phyloP scores from a whole-genome alignment of 495 filamentous ascomycete species.

The Daldinia childiae region DNA sequence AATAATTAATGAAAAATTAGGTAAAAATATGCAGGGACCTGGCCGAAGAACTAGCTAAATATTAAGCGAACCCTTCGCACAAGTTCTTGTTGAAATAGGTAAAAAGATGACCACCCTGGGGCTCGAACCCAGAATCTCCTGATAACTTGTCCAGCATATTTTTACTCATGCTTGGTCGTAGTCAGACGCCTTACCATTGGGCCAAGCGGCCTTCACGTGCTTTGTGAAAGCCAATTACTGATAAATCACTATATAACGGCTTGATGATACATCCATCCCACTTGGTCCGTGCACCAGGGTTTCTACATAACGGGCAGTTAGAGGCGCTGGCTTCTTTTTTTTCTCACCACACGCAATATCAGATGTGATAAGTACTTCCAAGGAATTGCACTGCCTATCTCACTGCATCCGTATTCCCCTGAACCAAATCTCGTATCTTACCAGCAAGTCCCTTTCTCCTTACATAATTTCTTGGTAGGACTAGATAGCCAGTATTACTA shows the following conservation, averaged over 20 bases:
- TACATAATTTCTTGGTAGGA: too few species aligned
- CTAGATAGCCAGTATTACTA: background rate
- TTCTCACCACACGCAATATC: background rate
- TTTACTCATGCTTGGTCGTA: constrained; percentile 11
- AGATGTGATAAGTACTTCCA: background rate
- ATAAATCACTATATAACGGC: background rate
- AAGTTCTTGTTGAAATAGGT: background rate
- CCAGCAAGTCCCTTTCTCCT: too few species aligned
- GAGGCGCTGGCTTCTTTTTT: background rate
- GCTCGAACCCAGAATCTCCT: constrained; percentile 31
- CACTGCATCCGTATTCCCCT: background rate
- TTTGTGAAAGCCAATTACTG: background rate
- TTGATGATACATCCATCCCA: background rate
- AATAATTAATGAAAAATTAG: background rate
- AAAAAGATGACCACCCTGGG: constrained; percentile 22
- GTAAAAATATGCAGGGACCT: background rate
- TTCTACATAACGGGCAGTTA: background rate
- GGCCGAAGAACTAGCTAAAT: background rate
- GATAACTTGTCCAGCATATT: constrained; percentile 16
- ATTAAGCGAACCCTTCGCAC: background rate
- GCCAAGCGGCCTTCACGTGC: constrained; percentile 17
- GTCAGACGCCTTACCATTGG: constrained; percentile 30
- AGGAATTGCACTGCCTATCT: background rate
- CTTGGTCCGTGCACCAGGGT: background rate
- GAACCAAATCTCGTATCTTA: too few species aligned